Evolutionary conservation across 1,284 basidiomycete species (phyloP).

Genomic region (Puccinia horiana): DNA sequence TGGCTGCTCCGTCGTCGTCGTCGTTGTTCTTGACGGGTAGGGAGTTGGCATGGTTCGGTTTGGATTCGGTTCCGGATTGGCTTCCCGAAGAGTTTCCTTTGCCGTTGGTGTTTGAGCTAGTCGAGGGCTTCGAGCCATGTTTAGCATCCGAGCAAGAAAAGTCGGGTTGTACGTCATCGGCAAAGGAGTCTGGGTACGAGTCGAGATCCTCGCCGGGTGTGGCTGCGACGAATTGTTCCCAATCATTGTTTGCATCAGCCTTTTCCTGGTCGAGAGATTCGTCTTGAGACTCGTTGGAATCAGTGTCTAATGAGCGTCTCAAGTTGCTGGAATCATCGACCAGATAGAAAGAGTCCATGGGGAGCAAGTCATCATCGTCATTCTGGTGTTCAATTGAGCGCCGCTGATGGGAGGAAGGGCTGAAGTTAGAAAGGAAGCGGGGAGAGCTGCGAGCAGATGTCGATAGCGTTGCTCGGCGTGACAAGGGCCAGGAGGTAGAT

Average conservation of each 20-base stretch:
- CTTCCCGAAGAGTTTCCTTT: background rate
- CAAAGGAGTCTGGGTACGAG: constrained; percentile 12
- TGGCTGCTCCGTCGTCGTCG: background rate
- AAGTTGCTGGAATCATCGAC: background rate
- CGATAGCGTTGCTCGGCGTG: background rate
- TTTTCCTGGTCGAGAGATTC: background rate
- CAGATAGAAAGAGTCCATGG: background rate
- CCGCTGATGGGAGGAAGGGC: background rate
- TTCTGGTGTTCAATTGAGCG: background rate
- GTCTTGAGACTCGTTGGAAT: background rate
- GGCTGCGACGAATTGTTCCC: constrained; percentile 4
- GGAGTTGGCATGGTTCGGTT: background rate
- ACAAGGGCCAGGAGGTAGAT: background rate
- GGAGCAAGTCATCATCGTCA: background rate
- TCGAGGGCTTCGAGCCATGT: background rate
- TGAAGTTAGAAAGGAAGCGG: background rate
- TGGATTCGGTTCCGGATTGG: background rate
- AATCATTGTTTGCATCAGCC: background rate
- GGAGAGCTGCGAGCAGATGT: background rate
- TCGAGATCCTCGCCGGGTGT: background rate
- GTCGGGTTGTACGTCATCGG: background rate
- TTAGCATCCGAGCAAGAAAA: background rate
- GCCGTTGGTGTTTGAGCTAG: background rate
- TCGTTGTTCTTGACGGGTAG: constrained; percentile 1
- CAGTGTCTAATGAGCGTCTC: background rate